Conservation (phyloP, 768 basidiomycete genomes). For the Boletus patriciae region DNA sequence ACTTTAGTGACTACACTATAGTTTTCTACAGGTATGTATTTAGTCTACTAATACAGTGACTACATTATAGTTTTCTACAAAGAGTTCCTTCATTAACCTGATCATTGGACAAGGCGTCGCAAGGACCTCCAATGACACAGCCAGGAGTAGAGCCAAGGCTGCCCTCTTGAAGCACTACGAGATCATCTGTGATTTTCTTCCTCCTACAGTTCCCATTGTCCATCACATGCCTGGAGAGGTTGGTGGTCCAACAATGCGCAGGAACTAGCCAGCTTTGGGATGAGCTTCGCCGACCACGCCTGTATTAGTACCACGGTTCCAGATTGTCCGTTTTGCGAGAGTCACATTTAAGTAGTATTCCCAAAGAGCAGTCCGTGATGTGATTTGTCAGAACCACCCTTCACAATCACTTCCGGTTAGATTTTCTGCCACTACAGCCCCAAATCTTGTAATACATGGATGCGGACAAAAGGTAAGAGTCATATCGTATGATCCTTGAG, state of each 20-base stretch:
- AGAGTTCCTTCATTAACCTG: constrained; percentile 29
- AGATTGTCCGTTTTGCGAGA: too few relatives aligned
- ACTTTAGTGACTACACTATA: too few relatives aligned
- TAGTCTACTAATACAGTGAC: too few relatives aligned
- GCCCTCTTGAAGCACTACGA: constrained; percentile 20
- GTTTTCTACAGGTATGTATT: too few relatives aligned
- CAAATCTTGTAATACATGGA: background rate
- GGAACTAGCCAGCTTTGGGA: constrained; percentile 10
- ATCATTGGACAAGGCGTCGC: constrained; percentile 12
- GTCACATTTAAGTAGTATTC: too few relatives aligned
- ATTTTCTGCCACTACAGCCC: constrained; percentile 10
- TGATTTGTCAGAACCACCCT: constrained; percentile 15
- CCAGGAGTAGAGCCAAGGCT: constrained; percentile 18
- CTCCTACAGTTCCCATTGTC: constrained; percentile 14
- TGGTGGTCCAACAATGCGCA: constrained; percentile 21
- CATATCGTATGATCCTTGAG: background rate
- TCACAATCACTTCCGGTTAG: background rate
- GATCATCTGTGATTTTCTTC: constrained; percentile 6
- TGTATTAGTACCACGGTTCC: constrained; percentile 22
- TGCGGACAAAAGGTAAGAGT: constrained; percentile 3
- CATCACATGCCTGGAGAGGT: constrained; percentile 23
- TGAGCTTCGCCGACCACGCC: constrained; percentile 22
- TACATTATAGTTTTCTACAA: too few relatives aligned
- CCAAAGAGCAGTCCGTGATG: constrained; percentile 5
- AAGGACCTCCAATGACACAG: constrained; percentile 21